A percentile compares a stretch with the other conserved stretches of the same genome.
phyloP scores from a whole-genome alignment of 306 rosid species.

The Cucurbita pepo region DNA sequence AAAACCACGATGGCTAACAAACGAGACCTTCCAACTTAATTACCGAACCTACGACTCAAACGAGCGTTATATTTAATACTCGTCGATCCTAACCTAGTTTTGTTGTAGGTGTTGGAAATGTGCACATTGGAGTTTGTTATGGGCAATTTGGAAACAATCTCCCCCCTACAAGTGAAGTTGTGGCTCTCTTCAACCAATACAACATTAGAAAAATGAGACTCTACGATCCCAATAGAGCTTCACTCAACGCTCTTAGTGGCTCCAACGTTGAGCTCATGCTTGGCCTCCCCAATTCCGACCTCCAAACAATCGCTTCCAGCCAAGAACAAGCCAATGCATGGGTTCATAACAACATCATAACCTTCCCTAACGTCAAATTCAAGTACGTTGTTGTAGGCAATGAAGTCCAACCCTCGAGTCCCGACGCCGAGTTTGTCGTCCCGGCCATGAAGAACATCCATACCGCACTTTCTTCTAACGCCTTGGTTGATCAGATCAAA shows the following conservation, averaged over 20 bases:
- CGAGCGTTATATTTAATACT: too few species aligned
- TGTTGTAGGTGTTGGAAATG: slow-evolving; percentile 7
- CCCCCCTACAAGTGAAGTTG: slow-evolving; percentile 23
- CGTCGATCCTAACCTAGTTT: not conserved
- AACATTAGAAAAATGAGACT: slow-evolving; percentile 23
- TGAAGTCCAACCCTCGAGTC: not conserved
- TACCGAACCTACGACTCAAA: too few species aligned
- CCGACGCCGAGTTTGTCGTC: not conserved
- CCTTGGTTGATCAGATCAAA: slow-evolving; percentile 2
- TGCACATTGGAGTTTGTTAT: slow-evolving; percentile 37
- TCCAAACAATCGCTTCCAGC: slow-evolving; percentile 3
- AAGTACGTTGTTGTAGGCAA: slow-evolving; percentile 15
- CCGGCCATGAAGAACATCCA: slow-evolving; percentile 15
- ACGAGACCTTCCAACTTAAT: too few species aligned
- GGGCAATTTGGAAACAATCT: slow-evolving; percentile 25
- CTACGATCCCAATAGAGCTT: slow-evolving; percentile 14
- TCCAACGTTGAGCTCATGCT: slow-evolving; percentile 22
- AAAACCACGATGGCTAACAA: too few species aligned
- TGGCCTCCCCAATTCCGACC: not conserved
- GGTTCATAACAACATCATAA: slow-evolving; percentile 8
- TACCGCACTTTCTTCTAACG: not conserved
- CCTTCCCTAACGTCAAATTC: slow-evolving; percentile 7
- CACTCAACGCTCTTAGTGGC: slow-evolving; percentile 33
- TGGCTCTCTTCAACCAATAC: slow-evolving; percentile 13
- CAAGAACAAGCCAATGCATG: slow-evolving; percentile 1